Conservation (phyloP, 1,284 basidiomycete genomes). For the Irpex lacteus region DNA sequence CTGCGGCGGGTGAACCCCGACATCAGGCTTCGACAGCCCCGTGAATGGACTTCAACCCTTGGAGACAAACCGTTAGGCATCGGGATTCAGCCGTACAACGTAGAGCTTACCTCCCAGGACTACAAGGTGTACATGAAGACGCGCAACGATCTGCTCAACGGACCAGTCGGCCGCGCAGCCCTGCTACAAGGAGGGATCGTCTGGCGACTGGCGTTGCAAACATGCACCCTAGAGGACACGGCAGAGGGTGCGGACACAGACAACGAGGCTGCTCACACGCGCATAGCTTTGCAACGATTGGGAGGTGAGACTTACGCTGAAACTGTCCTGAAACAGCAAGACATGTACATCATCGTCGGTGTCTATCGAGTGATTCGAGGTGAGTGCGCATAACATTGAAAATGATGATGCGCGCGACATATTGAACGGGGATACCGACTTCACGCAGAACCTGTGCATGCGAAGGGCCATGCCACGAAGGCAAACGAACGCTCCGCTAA, state of each 20-base stretch:
- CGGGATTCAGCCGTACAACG: not conserved
- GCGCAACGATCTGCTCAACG: not conserved
- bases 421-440: too few relatives aligned
- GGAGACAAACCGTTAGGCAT: not conserved
- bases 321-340: not conserved
- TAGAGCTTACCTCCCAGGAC: not conserved
- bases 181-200: not conserved
- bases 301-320: not conserved
- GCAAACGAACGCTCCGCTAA: too few relatives aligned
- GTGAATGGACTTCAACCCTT: not conserved
- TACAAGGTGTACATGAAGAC: not conserved
- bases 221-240: not conserved
- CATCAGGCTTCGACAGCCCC: not conserved
- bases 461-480: too few relatives aligned
- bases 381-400: not conserved
- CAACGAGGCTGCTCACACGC: not conserved
- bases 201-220: not conserved
- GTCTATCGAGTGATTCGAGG: not conserved
- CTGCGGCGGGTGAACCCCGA: not conserved
- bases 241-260: not conserved
- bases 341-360: not conserved
- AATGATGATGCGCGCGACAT: too few relatives aligned
- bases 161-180: not conserved
- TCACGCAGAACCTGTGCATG: too few relatives aligned
- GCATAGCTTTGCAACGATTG: not conserved